Evolutionary conservation across 2,329 filamentous ascomycete genomes (phyloP), one percentile per base, ranked within the genome.

Genomic region (Xylariaceae sp.): DNA sequence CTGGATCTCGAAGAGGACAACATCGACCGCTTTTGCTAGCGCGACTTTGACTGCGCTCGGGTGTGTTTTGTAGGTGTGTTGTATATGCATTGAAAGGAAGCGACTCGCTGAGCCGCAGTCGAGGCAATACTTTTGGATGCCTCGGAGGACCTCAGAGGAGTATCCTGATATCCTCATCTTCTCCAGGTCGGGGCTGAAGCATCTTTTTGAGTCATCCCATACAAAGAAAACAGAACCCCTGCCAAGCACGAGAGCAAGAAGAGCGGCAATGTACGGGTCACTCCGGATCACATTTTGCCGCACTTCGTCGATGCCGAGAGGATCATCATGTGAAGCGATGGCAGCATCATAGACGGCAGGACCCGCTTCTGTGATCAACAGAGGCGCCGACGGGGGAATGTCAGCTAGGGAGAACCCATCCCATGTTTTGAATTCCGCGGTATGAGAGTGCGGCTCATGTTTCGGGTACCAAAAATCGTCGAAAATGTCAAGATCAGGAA

Each of bases 151-250:
- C 19, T 73, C 60, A 3, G 71, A 63, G 1, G 83, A 72, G 51
- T 78, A 78, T 4, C 79, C 78, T 0, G 77, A 74, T 32, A 81
- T 68, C 36, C 77, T 69, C 45, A 78, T 66, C 6, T 64, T 60
- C 1, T 67, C 53, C 1, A 76, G 52, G 2, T 64, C 62, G 9
- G 73, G 68, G 13, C 64, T 60, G 51, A 90, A 88, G 0, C 64
- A 66, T 18, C 63, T 64, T 19, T 69, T 69, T 3, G 68, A 66
- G 2, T 69, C 59, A 38, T 82, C 68, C 71, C 79, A 88, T 0
- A 63, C 57, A 59, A 88, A 93, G 26, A 93, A 74, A 2, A 85
- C 70, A 0, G 87, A 90, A 30, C 81, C 82, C 36, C 85, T 74
- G 0, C 87, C 87, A 4, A 89, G 73, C 0, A 80, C 78, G 1